Base-by-base conservation (phyloP, 1,284 basidiomycete species). In the Apiotrichum gracile region DNA sequence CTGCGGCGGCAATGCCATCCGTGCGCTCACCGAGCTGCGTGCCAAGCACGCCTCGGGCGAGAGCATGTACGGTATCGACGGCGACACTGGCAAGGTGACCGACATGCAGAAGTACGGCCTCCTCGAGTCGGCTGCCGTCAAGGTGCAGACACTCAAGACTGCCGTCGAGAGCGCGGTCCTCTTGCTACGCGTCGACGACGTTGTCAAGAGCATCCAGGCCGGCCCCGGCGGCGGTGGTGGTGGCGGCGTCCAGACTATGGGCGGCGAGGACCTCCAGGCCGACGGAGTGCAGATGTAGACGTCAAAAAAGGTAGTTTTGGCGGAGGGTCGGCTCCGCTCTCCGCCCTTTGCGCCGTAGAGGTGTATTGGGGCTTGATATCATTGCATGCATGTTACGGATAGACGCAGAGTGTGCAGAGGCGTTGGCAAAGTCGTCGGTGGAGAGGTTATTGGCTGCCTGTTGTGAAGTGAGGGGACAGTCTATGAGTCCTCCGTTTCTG, bases 61-160 rank as follows among this genome's bases (percentile, higher is more conserved):
- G 67, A 77, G 87, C 72, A 85, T 86, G 40, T 96, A 86, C 83
- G 96, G 94, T 54, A 87, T 98, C 49, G 87, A 98, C 64, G 94
- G 94, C 33, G 88, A 97, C 68, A 91, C 86, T 4, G 94, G 93
- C 40, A 94, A 93, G 75, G 85, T 96, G 39, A 87, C 88, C 35
- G 90, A 97, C 71, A 97, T 97, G 94, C 91, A 91, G 72, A 77
- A 79, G 49, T 96, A 97, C 72, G 92, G 92, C 0, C 77, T 98
- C 53, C 91, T 92, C 63, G 96, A 98, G 77, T 89, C 86, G 37
- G 91, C 93, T 2, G 92, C 90, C 58, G 93, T 99, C 67, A 97
- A 97, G 86, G 87, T 96, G 47, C 94, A 97, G 80, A 97, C 87
- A 19, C 78, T 97, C 69, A 97, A 98, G 82, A 98, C 94, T 12